Base-by-base conservation (phyloP, 2,329 filamentous ascomycete species). In the Periconia sp. region DNA sequence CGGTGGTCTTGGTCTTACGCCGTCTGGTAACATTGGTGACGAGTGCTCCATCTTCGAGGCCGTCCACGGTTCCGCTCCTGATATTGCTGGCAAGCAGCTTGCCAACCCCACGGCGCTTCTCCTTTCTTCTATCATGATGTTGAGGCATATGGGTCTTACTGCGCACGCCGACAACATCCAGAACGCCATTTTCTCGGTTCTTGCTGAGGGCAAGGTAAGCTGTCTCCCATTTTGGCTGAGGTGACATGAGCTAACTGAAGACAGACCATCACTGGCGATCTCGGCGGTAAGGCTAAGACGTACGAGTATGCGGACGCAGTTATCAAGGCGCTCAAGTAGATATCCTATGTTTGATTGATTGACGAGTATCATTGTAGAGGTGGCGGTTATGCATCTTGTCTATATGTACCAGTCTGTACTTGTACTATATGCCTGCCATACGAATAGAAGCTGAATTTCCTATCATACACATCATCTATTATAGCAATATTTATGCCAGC, bases 41-140 rank as follows among this genome's bases (percentile, higher is more conserved):
- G 89, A 96, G 81, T 97, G 91, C 87, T 96, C 90, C 73, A 96
- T 97, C 80, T 99, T 99, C 80, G 94, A 99, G 81, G 94, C 94
- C 65, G 94, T 99, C 66, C 94, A 99, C 81, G 92, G 92, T 64
- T 96, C 91, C 57, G 92, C 92, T 48, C 92, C 92, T 49, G 92
- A 97, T 74, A 97, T 97, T 72, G 91, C 90, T 56, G 92, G 92
- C 74, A 91, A 96, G 84, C 88, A 84, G 59, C 87, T 97, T 61
- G 94, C 94, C 68, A 99, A 99, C 84, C 94, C 94, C 52, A 97
- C 94, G 50, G 94, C 94, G 47, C 85, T 99, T 61, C 85, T 99
- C 56, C 87, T 97, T 68, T 89, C 84, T 74, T 95, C 89, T 73
- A 94, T 97, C 79, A 97, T 99, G 94, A 97, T 99, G 94, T 78